Base-by-base conservation (phyloP, 495 filamentous ascomycete species). In the Apiosordaria backusii region DNA sequence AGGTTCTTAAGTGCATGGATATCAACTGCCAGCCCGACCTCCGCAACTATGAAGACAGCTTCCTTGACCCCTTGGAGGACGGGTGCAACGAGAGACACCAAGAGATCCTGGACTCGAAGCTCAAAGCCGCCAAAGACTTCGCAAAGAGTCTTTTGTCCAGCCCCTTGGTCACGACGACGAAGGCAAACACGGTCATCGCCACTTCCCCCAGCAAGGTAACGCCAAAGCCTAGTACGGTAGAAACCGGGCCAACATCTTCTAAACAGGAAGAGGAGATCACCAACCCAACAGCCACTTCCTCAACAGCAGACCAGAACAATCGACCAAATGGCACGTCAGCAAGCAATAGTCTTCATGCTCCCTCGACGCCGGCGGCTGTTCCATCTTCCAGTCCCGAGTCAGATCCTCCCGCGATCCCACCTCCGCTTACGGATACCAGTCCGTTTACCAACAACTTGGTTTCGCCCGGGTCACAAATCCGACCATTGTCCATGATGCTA, bases 1-100 rank as follows among this genome's bases (percentile, higher is more conserved):
- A 52, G 5, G 72, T 75, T 50, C 35, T 75, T 19, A 60, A 58
- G 9, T 78, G 76, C 65, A 63, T 78, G 63, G 73, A 66, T 63
- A 64, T 68, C 67, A 60, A 72, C 65, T 76, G 76, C 71, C 55
- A 65, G 26, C n/a, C 64, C 35, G 65, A 74, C 21, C 68, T 76
- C 18, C 70, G 60, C 29, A 26, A 61, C 27, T 68, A 65, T 54
- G 63, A 72, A 10, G 21, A 58, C 25, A 59, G 40, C 52, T 73
- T 78, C 63, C 57, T 78, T 9, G 45, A 63, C 22, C 65, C 66
- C 27, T 65, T 76, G 27, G 58, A 68, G 29, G 45, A 53, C 13
- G 70, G 63, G 2, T 78, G 76, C 67, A 61, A 61, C 4, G 68
- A 67, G 9, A 29, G 60, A 54, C 26, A 64, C 9, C 63, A 64